Conservation (phyloP, 306 rosid genomes). For the Dryas octopetala region DNA sequence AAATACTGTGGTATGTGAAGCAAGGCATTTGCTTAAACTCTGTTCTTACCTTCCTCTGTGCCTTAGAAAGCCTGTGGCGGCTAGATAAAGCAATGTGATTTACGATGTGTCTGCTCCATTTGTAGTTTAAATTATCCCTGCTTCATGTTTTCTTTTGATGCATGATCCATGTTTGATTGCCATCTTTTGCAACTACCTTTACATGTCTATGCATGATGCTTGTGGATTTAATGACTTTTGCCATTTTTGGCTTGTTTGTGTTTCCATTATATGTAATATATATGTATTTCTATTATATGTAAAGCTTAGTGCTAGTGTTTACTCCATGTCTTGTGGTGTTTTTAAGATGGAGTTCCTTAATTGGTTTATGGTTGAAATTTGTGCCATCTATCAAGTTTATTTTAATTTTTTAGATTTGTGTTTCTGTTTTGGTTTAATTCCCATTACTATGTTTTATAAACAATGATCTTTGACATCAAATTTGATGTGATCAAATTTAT, state of each 20-base stretch:
- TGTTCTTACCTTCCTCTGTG: slow-evolving; percentile 15
- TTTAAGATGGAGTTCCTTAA: not conserved
- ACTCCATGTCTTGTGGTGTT: not conserved
- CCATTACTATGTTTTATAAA: not conserved
- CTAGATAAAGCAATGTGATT: not conserved
- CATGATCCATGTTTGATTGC: not conserved
- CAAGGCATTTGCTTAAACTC: slow-evolving; percentile 21
- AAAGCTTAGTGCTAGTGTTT: not conserved
- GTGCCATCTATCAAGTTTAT: not conserved
- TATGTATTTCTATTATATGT: not conserved
- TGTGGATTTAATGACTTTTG: not conserved
- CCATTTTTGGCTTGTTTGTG: not conserved
- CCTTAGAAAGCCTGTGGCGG: slow-evolving; percentile 20
- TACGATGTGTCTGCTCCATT: not conserved
- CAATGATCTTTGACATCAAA: not conserved
- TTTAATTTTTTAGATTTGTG: not conserved
- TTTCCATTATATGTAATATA: not conserved
- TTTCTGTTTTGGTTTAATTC: not conserved
- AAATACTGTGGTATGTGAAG: slow-evolving; percentile 81
- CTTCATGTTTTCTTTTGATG: not conserved
- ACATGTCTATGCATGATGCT: not conserved
- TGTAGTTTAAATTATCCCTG: not conserved
- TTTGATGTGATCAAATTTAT: not conserved
- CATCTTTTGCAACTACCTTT: not conserved
- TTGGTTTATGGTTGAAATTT: not conserved